Evolutionary conservation across 1,284 basidiomycete species (phyloP), one percentile per base, ranked within the genome.

Genomic region (Trichosporon ovoides): DNA sequence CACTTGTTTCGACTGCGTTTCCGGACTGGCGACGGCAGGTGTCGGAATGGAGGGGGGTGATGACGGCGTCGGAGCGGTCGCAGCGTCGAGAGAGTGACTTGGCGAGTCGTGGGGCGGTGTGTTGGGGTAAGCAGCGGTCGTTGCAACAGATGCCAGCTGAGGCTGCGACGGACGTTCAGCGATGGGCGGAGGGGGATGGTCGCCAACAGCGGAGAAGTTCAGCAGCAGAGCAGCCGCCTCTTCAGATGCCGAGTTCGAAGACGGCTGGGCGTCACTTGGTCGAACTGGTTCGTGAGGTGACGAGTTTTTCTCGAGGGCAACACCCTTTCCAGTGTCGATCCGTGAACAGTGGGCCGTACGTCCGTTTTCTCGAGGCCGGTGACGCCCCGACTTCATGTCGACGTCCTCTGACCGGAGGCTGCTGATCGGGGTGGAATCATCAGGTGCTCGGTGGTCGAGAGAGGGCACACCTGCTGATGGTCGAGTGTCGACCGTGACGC

Each of bases 31-130:
- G 14, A 56, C 51, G 10, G 59, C 48, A 0, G 60, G 61, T 7
- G 61, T 63, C 24, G 61, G 62, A 14, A 60, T 31, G 12, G 51
- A 52, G 19, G 59, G 19, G 7, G 63, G 59, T n/a, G 59, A 60
- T 4, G 65, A 58, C 3, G 63, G 51, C 33, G 57, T 38, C 38
- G 53, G 57, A n/a, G 52, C 52, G 20, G 59, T 34, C 16, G 52
- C 38, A 34, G 49, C 34, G 20, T 52, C 13, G 36, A 35, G 16
- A 20, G 13, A 2, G 46, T 18, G 38, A n/a, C 19, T 43, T 1
- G 63, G 58, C 9, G 66, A 58, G 13, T 69, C 67, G 19, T 66
- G 66, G 7, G 68, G 70, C 12, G 70, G 69, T 18, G 68, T 69
- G 24, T 66, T 61, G 10, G 68, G 68, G 51, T 66, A 70, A 16